Percentiles rank a stretch among this genome's conserved stretches.
phyloP scores from a whole-genome alignment of 106 monocot genomes.

The Acanthochlamys bracteata region DNA sequence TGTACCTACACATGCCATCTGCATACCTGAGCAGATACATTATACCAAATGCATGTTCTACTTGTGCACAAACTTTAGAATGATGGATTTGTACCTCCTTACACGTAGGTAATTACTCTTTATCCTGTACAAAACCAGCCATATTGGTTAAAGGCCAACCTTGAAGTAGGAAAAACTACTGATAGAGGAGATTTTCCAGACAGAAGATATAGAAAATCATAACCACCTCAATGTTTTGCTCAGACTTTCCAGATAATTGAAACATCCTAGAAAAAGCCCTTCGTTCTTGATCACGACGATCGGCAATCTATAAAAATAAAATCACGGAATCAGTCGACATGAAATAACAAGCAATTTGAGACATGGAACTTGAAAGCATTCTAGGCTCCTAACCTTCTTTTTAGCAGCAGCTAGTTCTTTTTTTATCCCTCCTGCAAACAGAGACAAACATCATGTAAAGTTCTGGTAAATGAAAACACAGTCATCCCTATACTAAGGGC shows the following conservation, averaged over 20 bases:
- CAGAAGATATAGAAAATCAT: too few relatives aligned
- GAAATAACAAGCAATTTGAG: background rate
- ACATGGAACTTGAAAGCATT: too few relatives aligned
- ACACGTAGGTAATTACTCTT: too few relatives aligned
- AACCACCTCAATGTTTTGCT: background rate
- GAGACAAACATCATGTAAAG: background rate
- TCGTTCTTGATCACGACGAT: slow-evolving; percentile 55
- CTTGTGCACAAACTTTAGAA: too few relatives aligned
- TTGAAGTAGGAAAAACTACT: too few relatives aligned
- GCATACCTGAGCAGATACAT: too few relatives aligned
- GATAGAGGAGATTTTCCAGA: too few relatives aligned
- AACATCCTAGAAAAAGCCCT: slow-evolving; percentile 74
- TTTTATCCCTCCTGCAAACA: slow-evolving; percentile 56
- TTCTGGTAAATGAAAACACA: background rate
- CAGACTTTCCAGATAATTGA: slow-evolving; percentile 12
- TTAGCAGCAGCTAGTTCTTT: slow-evolving; percentile 67
- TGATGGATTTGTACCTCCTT: too few relatives aligned
- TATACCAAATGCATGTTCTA: too few relatives aligned
- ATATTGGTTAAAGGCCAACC: too few relatives aligned
- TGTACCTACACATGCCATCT: too few relatives aligned
- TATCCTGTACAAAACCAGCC: too few relatives aligned
- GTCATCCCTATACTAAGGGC: background rate
- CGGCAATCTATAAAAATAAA: slow-evolving; percentile 49
- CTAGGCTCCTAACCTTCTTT: slow-evolving; percentile 52
- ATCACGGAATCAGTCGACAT: background rate